Evolutionary conservation across 345 rosid genomes (phyloP), one percentile per base, ranked within the genome.

Genomic region (Euphorbia pulcherrima): DNA sequence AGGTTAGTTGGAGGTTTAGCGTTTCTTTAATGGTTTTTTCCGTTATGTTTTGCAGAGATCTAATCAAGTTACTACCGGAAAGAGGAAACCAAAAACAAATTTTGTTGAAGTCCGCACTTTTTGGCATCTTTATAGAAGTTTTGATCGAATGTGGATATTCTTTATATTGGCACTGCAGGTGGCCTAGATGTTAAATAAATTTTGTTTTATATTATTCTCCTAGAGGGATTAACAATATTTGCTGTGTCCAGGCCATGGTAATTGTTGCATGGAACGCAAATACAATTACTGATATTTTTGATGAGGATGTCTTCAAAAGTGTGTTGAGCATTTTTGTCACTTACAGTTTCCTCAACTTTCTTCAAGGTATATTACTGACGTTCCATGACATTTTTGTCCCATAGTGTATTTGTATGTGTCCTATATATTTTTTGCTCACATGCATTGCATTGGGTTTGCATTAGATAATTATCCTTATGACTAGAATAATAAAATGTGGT

Each of bases 71-170:
- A 12, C 72, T 46, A 30, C 29, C 35, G 84, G 87, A 55, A 88
- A 84, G 84, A 77, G 75, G 74, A 86, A 87, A 78, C 94, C 99
- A 59, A 94, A 94, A 81, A 88, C 97, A 56, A 91, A 92, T 81
- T 94, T 94, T 87, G 99, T 94, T 67, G 99, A 94, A 88, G 90
- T 85, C 70, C 96, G 97, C 29, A 92, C 99, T 5, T 94, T 94
- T 85, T 88, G 86, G 89, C 90, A 94, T 80, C 89, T 94, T 8
- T 94, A 72, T 75, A 82, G 99, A 77, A 92, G 93, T 81, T 94
- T 94, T 68, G 99, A 94, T 66, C 87, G 99, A 40, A 87, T 89
- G 99, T 94, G 99, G 99, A 89, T 94, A 79, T 94, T 94, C 83
- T 72, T 91, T 72, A 72, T 83, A 52, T 59, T 94, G 86, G 86